Evolutionary conservation across 345 rosid genomes (phyloP).

Genomic region (Gossypium bickii): DNA sequence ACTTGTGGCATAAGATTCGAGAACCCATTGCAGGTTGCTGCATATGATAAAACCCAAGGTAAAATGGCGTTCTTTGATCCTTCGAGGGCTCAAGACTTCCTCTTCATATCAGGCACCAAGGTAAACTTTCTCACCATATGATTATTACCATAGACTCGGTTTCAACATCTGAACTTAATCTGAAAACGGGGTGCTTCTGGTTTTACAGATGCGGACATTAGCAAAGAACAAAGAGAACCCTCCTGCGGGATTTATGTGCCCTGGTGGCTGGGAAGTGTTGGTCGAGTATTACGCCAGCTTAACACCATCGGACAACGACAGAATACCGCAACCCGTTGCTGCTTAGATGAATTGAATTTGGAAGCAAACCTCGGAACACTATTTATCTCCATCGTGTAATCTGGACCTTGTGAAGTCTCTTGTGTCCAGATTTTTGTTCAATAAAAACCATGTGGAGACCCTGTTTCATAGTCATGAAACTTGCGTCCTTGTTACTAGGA

Average conservation of each 20-base stretch:
- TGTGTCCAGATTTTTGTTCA: conserved; percentile 16
- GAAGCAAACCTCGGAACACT: neutral
- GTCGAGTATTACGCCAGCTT: conserved; percentile 41
- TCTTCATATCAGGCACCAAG: conserved; percentile 96
- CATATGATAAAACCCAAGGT: conserved; percentile 88
- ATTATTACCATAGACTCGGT: neutral
- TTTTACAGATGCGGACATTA: conserved; percentile 74
- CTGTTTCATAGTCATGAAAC: conserved; percentile 16
- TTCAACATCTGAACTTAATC: neutral
- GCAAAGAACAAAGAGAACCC: conserved; percentile 94
- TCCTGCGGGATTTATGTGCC: conserved; percentile 97
- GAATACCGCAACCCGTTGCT: conserved; percentile 52
- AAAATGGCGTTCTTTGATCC: conserved; percentile 99
- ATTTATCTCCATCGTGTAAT: conserved; percentile 17
- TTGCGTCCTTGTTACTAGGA: conserved; percentile 31
- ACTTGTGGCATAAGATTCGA: neutral
- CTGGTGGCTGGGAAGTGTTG: conserved; percentile 73
- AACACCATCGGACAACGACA: conserved; percentile 44
- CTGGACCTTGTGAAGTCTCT: conserved; percentile 14
- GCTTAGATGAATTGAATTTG: conserved; percentile 39
- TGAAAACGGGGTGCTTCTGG: conserved; percentile 14
- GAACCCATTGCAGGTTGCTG: conserved; percentile 65
- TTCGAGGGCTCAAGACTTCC: conserved; percentile 78
- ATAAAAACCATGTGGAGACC: conserved; percentile 28
- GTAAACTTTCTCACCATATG: conserved; percentile 27